Evolutionary conservation across 2,329 filamentous ascomycete species (phyloP).

Genomic region (Fusarium austroafricanum): DNA sequence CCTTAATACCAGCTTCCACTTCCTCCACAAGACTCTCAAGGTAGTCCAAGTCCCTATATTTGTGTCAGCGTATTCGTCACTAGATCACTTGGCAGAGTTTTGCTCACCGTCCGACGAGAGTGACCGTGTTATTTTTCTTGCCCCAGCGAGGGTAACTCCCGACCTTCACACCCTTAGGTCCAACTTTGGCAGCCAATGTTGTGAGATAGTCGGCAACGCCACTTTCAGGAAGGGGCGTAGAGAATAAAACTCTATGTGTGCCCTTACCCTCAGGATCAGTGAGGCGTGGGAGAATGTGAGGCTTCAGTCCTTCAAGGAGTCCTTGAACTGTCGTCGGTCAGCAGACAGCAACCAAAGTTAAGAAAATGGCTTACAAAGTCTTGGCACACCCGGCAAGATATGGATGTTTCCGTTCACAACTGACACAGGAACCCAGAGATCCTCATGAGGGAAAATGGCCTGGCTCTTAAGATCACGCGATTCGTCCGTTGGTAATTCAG

Average conservation of each 20-base stretch:
- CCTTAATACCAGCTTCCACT: conserved; percentile 80
- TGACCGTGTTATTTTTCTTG: conserved; percentile 88
- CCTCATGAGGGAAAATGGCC: conserved; percentile 80
- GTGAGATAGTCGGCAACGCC: conserved; percentile 85
- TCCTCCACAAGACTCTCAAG: conserved; percentile 83
- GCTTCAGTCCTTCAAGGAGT: conserved; percentile 81
- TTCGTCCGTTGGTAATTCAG: conserved; percentile 82
- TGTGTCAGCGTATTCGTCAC: conserved; percentile 42
- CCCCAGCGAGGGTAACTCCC: conserved; percentile 96
- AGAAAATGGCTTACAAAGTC: conserved; percentile 69
- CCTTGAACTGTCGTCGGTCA: conserved; percentile 67
- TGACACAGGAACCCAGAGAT: conserved; percentile 90
- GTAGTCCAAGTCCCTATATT: conserved; percentile 73
- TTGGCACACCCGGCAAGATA: conserved; percentile 90
- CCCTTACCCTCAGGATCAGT: conserved; percentile 84
- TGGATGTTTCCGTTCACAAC: conserved; percentile 94
- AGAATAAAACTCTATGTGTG: conserved; percentile 81
- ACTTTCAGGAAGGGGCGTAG: conserved; percentile 89
- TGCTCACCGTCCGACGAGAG: conserved; percentile 75
- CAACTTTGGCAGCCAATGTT: conserved; percentile 78
- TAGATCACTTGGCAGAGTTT: neutral
- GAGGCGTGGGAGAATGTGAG: conserved; percentile 75
- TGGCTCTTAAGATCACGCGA: conserved; percentile 74
- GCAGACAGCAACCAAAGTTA: neutral
- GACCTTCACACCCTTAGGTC: conserved; percentile 85